Conservation (phyloP, 2,329 filamentous ascomycete species). For the Ceratocystis colombiana region DNA sequence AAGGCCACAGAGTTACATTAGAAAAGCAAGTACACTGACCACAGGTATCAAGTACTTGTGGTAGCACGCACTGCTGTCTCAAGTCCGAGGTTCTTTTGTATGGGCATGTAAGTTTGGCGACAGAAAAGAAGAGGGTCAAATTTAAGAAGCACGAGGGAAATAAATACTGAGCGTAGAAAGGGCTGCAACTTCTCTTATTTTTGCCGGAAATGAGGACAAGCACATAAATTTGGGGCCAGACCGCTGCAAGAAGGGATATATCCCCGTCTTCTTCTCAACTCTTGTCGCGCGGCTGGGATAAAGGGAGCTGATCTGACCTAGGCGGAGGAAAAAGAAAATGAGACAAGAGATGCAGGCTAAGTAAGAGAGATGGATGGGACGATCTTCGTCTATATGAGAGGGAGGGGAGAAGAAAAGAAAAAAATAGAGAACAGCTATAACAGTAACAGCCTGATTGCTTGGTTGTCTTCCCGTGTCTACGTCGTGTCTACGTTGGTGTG, state of each 20-base stretch:
- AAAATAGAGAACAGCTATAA: neutral
- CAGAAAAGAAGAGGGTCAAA: neutral
- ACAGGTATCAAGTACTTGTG: too few relatives aligned
- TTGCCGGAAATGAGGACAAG: conserved; percentile 7
- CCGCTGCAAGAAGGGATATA: conserved; percentile 10
- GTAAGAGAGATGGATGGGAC: too few relatives aligned
- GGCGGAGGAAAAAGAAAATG: neutral
- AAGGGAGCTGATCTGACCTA: neutral
- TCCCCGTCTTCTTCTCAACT: neutral
- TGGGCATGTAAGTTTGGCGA: neutral
- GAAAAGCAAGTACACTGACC: neutral
- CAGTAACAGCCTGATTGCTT: too few relatives aligned
- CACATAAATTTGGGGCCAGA: neutral
- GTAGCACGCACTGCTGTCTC: too few relatives aligned
- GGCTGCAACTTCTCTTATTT: conserved; percentile 4
- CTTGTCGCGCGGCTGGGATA: neutral
- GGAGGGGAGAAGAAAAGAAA: neutral
- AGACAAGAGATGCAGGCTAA: too few relatives aligned
- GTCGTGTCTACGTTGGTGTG: too few relatives aligned
- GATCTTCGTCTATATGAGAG: neutral
- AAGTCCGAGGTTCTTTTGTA: too few relatives aligned
- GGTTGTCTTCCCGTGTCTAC: too few relatives aligned
- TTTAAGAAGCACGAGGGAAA: neutral
- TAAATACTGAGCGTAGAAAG: neutral
- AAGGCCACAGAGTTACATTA: neutral